Evolutionary conservation across 208 protist genomes (phyloP).

Genomic region (Wallacemonas collosoma): DNA sequence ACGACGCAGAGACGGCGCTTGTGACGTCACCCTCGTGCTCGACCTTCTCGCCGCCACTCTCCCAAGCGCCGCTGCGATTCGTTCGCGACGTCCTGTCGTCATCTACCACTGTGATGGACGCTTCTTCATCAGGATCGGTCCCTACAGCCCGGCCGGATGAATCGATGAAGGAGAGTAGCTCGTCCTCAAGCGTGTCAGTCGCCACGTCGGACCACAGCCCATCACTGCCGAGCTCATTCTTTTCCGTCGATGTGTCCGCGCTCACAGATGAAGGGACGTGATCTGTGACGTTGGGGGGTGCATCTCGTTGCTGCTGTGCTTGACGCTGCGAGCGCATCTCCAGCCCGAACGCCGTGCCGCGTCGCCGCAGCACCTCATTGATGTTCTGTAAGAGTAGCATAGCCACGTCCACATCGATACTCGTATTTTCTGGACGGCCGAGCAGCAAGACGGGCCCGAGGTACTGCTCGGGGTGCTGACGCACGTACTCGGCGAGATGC

Average conservation of each 20-base stretch:
- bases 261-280: too few relatives aligned
- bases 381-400: slow-evolving; percentile 49
- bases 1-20: too few relatives aligned
- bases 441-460: slow-evolving; percentile 51
- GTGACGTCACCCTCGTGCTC: too few relatives aligned
- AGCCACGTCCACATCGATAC: slow-evolving; percentile 34
- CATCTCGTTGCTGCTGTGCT: not conserved
- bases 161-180: not conserved
- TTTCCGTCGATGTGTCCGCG: too few relatives aligned
- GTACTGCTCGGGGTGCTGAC: slow-evolving; percentile 48
- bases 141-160: too few relatives aligned
- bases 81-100: too few relatives aligned
- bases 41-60: too few relatives aligned
- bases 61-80: too few relatives aligned
- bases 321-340: slow-evolving; percentile 12
- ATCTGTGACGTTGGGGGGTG: not conserved
- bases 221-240: too few relatives aligned
- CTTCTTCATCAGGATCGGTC: too few relatives aligned
- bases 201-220: too few relatives aligned
- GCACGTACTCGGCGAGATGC: slow-evolving; percentile 44
- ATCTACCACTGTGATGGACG: too few relatives aligned
- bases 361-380: slow-evolving; percentile 38
- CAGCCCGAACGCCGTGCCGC: slow-evolving; percentile 15
- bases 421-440: slow-evolving; percentile 50
- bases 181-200: not conserved